A percentile compares a stretch with the other conserved stretches of the same genome.
Conservation (phyloP, 306 rosid species). For the Fagus crenata region DNA sequence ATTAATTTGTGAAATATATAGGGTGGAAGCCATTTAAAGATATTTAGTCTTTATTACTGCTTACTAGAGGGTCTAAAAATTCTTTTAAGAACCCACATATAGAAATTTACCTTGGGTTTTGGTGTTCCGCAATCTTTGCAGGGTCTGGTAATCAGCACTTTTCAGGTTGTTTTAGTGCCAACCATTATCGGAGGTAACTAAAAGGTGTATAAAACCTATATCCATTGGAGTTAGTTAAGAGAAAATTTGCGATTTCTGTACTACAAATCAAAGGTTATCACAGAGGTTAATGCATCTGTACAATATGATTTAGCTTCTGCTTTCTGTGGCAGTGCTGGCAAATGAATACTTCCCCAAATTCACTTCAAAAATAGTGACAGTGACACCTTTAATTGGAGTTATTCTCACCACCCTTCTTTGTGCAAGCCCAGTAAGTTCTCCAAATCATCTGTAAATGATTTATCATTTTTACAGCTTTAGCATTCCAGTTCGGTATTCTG, state of each 20-base stretch:
- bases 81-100: not conserved
- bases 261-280: conserved; percentile 11
- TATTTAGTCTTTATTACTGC: conserved; percentile 7
- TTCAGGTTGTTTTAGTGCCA: conserved; percentile 96
- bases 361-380: conserved; percentile 73
- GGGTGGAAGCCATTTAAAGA: not conserved
- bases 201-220: conserved; percentile 26
- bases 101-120: conserved; percentile 22
- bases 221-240: conserved; percentile 11
- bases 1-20: not conserved
- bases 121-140: conserved; percentile 38
- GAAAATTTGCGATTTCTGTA: conserved; percentile 2
- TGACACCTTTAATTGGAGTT: conserved; percentile 87
- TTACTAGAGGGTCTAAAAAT: not conserved
- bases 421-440: conserved; percentile 80
- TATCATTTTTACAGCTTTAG: conserved; percentile 14
- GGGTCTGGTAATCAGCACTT: conserved; percentile 90
- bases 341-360: conserved; percentile 93
- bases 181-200: conserved; percentile 83
- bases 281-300: conserved; percentile 20
- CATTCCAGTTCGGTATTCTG: conserved; percentile 17
- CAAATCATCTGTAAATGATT: not conserved
- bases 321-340: conserved; percentile 69
- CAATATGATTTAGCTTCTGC: conserved; percentile 25
- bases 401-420: conserved; percentile 87